Base-by-base conservation (phyloP, 768 basidiomycete species). In the Leccinellum albellum region DNA sequence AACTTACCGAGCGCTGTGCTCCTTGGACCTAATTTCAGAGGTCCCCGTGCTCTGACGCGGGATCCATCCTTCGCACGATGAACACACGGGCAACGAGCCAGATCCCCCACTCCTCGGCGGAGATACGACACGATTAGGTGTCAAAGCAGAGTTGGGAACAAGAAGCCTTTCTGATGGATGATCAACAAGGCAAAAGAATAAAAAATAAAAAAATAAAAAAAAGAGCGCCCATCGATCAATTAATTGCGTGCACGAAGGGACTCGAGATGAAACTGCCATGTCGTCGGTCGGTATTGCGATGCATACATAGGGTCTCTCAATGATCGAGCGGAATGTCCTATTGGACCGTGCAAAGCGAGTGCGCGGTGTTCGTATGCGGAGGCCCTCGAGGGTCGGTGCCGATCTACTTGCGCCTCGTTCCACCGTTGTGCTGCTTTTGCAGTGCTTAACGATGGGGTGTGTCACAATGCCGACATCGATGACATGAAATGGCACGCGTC, bases 101-200 rank as follows among this genome's bases (percentile, higher is more conserved):
- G 57, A 64, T 62, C 54, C 47, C 44, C 53, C n/a, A 40, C 15
- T 17, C 40, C 24, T 44, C 40, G 56, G 55, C 63, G 65, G 65
- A 68, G 64, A 66, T 63, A 56, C 48, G 58, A 23, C 24, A 12
- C 15, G 28, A 50, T 54, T 33, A 12, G 50, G 48, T 54, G 15
- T 52, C 40, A 12, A 23, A 12, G n/a, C 15, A 14, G 6, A 23
- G 31, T 26, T 8, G 50, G 29, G 23, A 26, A 40, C 44, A 17
- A 51, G 51, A 49, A 51, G 24, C 24, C 53, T 31, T 23, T 50
- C 31, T 50, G 37, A 32, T 14, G 35, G 37, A 23, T 9, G 29
- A 42, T 50, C 32, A 63, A 32, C 15, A 37, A 49, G 20, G 52
- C 20, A 48, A 46, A 35, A 40, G 20, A 20, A 40, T 37, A n/a